phyloP scores from a whole-genome alignment of 2,329 filamentous ascomycete genomes.

The Zopfia rhizophila region DNA sequence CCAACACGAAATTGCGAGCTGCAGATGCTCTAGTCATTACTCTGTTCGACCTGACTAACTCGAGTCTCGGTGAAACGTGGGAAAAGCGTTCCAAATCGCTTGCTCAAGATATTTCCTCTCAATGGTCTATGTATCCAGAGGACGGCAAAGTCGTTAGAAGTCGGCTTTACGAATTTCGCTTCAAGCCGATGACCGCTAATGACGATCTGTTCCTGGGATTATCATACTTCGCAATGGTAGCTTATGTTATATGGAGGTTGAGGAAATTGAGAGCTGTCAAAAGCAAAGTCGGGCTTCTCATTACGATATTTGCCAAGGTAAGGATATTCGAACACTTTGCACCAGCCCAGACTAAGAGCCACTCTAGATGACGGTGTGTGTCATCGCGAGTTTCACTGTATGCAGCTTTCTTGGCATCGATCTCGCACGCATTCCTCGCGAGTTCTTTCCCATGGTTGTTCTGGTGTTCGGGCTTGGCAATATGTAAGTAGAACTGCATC shows the following conservation, averaged over 20 bases:
- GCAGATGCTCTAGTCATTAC: constrained; percentile 84
- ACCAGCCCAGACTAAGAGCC: constrained; percentile 19
- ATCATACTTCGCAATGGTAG: constrained; percentile 71
- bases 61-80: constrained; percentile 73
- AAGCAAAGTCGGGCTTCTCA: constrained; percentile 76
- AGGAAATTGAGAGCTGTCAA: constrained; percentile 79
- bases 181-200: constrained; percentile 74
- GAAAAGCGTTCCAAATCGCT: constrained; percentile 67
- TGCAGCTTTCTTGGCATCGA: constrained; percentile 81
- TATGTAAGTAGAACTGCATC: constrained; percentile 57
- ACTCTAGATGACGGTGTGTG: constrained; percentile 69
- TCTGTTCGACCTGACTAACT: constrained; percentile 74
- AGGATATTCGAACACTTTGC: constrained; percentile 10
- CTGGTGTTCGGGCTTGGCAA: constrained; percentile 82
- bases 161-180: constrained; percentile 81
- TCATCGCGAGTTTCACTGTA: constrained; percentile 82
- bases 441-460: constrained; percentile 80
- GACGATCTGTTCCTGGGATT: constrained; percentile 72
- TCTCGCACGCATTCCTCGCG: constrained; percentile 77
- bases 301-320: constrained; percentile 74
- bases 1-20: constrained; percentile 72
- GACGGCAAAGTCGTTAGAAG: constrained; percentile 65
- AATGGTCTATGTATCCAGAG: constrained; percentile 73
- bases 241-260: constrained; percentile 74
- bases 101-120: constrained; percentile 59